Evolutionary conservation across 345 rosid genomes (phyloP), one percentile per base, ranked within the genome.

Genomic region (Brassica juncea): DNA sequence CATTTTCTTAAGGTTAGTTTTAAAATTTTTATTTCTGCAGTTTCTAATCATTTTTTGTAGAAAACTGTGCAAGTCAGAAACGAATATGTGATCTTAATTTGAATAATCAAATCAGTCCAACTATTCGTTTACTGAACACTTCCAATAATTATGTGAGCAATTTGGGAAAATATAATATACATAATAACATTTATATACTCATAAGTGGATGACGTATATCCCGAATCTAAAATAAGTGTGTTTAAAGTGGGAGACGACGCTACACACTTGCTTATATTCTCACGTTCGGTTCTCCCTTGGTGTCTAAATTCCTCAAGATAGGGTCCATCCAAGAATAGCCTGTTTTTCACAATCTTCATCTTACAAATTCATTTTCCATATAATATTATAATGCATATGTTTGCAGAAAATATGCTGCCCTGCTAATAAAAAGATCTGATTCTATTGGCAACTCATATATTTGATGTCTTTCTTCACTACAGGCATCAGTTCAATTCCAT

Each of bases 381-480:
- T 12, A 8, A 35, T 60, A 16, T 63, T 62, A 62, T 42, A 23
- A 23, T 55, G 35, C 14, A 78, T 60, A 47, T 60, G 21, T 60
- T 61, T 49, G 8, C 8, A 34, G 4, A 62, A 61, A 80, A 74
- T 80, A 74, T 62, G 69, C 83, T 55, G 31, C 76, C 76, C 25
- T 23, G 25, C 25, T 23, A 80, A 74, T 69, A 70, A 54, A 80
- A 12, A 80, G 75, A 80, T 74, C 70, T 79, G 25, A 80, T 80
- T 80, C 75, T 70, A 74, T 4, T n/a, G 23, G 79, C 71, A 80
- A 80, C 63, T 74, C 75, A 68, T 69, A 69, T 35, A 80, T 74
- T 70, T 80, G 49, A 80, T 80, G 61, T 80, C 70, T 74, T 62
- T 80, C 79, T 68, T 23, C 25, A 23, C 25, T 23, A 23, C 25